Percentiles rank a stretch among this genome's conserved stretches.
phyloP scores from a whole-genome alignment of 352 stramenopile species.

The Phytophthora melonis region DNA sequence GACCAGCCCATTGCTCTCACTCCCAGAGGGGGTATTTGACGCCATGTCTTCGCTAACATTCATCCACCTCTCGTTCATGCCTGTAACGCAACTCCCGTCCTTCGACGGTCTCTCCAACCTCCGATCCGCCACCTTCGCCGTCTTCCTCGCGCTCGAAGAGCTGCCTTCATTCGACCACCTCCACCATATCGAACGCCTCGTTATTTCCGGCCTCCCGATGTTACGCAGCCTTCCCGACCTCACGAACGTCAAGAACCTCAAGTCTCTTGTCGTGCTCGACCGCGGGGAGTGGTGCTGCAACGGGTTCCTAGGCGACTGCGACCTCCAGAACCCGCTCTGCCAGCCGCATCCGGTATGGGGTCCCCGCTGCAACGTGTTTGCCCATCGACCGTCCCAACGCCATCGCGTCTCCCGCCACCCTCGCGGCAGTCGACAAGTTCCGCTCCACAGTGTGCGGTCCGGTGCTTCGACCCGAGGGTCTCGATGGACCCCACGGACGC shows the following conservation, averaged over 20 bases:
- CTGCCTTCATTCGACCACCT: background rate
- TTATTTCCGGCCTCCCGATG: background rate
- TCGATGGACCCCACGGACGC: background rate
- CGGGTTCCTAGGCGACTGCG: background rate
- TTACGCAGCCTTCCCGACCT: background rate
- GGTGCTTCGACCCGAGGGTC: background rate
- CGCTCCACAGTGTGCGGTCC: too few species aligned
- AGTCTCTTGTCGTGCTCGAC: background rate
- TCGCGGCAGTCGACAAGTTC: too few species aligned
- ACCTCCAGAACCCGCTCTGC: background rate
- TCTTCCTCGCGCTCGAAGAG: background rate
- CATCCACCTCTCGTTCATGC: constrained; percentile 30
- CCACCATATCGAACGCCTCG: background rate
- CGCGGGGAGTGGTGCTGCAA: background rate
- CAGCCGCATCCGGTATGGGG: background rate
- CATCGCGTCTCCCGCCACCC: too few species aligned
- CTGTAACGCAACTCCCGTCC: constrained; percentile 14
- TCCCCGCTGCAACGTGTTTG: too few species aligned
- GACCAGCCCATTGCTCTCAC: background rate
- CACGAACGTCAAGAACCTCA: background rate
- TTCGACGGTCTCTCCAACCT: constrained; percentile 33
- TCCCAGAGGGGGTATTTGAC: constrained; percentile 12
- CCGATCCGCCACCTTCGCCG: background rate
- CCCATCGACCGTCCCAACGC: too few species aligned
- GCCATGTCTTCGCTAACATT: constrained; percentile 38